Evolutionary conservation across 768 basidiomycete species (phyloP).

Genomic region (Leccinum aurantiacum): DNA sequence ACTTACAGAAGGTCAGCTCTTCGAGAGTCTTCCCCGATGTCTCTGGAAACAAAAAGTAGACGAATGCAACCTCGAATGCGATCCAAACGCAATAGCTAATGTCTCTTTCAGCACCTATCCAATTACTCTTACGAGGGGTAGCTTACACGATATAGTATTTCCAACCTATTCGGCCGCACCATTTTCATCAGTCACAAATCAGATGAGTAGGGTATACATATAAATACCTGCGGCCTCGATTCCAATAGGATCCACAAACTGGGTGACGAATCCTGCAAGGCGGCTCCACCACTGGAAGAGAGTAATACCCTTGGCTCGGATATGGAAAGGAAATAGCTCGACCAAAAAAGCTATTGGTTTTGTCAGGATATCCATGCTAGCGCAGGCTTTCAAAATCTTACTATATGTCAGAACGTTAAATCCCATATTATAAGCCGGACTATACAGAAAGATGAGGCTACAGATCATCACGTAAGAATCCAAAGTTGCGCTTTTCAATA

Average conservation of each 20-base stretch:
- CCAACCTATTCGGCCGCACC: conserved; percentile 8
- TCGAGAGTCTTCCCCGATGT: conserved; percentile 21
- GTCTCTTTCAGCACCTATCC: background rate
- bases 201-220: background rate
- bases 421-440: conserved; percentile 16
- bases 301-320: conserved; percentile 59
- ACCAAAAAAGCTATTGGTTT: conserved; percentile 52
- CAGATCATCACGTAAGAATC: background rate
- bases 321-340: conserved; percentile 67
- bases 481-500: background rate
- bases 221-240: conserved; percentile 11
- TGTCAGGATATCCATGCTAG: background rate
- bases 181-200: background rate
- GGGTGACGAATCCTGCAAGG: conserved; percentile 20
- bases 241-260: conserved; percentile 20
- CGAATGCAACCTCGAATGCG: conserved; percentile 13
- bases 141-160: conserved; percentile 17
- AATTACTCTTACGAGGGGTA: rapidly evolving
- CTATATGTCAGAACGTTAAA: conserved; percentile 12
- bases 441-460: conserved; percentile 23
- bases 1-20: conserved; percentile 21
- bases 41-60: conserved; percentile 23
- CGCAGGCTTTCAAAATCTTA: background rate
- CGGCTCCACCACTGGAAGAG: conserved; percentile 61
- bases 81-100: conserved; percentile 18